Percentiles rank a stretch among this genome's conserved stretches.
phyloP scores from a whole-genome alignment of 1,284 basidiomycete species.

The Ustanciosporium gigantosporum region DNA sequence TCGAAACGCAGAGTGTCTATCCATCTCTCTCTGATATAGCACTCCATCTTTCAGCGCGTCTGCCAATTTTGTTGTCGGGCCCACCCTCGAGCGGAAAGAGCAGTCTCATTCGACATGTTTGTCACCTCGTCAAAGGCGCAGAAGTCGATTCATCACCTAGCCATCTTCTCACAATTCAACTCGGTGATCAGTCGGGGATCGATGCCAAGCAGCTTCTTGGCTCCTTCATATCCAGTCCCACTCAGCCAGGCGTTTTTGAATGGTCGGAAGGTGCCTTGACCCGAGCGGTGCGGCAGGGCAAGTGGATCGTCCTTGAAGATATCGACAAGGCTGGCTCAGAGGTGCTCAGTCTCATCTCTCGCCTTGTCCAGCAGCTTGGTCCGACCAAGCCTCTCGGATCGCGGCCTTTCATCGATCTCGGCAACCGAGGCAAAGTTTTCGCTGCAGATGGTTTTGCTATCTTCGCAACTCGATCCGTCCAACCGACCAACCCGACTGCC shows the following conservation, averaged over 20 bases:
- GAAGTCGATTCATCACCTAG: conserved; percentile 5
- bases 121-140: conserved; percentile 20
- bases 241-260: conserved; percentile 84
- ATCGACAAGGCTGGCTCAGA: conserved; percentile 69
- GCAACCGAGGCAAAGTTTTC: conserved; percentile 57
- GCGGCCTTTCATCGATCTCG: conserved; percentile 67
- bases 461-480: conserved; percentile 60
- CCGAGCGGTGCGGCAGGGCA: conserved; percentile 84
- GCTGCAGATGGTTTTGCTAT: conserved; percentile 62
- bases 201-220: conserved; percentile 93
- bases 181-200: conserved; percentile 68
- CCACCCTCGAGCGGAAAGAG: conserved; percentile 89
- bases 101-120: conserved; percentile 76
- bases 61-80: conserved; percentile 84
- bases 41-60: conserved; percentile 69
- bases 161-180: conserved; percentile 81
- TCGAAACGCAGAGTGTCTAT: conserved; percentile 71
- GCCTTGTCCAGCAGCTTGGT: conserved; percentile 76
- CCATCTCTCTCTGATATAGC: conserved; percentile 71
- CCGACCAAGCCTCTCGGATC: conserved; percentile 74
- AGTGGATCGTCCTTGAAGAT: conserved; percentile 92
- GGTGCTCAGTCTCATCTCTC: conserved; percentile 50
- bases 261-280: conserved; percentile 95
- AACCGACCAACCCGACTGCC: neutral
- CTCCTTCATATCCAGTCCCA: conserved; percentile 86